Base-by-base conservation (phyloP, 129 eudicot genomes). In the Deinandra increscens region DNA sequence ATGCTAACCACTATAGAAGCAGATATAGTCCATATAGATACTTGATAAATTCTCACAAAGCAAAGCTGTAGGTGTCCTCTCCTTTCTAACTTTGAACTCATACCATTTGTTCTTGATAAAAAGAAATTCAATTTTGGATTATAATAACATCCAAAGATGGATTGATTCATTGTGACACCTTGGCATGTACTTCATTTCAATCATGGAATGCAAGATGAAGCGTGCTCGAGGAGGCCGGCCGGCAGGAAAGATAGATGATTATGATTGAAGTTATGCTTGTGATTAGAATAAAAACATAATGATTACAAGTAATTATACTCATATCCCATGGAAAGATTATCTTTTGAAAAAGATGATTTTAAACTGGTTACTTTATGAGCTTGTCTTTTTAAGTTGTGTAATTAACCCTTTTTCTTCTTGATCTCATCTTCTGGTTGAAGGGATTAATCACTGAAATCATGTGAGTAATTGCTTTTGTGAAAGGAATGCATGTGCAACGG, bases 1-100 rank as follows among this genome's bases (percentile, higher is more conserved):
- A 79, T 85, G 91, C 84, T 74, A 63, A 71, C 89, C 96, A 88
- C 85, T 80, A 74, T 67, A 48, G 84, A 62, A 76, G 78, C 88
- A 84, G 54, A 54, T 14, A 68, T n/a, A n/a, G n/a, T n/a, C n/a
- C n/a, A n/a, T n/a, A n/a, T 69, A 60, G 68, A 70, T 60, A 53
- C 59, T 33, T 39, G 42, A 43, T 31, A 56, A 78, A 78, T 68
- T 73, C 59, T 42, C 50, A 73, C 54, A 54, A 76, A 68, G 68
- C 36, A 65, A 48, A 75, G 69, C 81, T 56, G 60, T 15, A 76
- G 86, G 85, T 54, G 38, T 10, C 89, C 87, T 82, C 82, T 71
- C 56, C 74, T 71, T 88, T 66, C 44, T 69, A 23, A 64, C 89
- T 83, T 85, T 82, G 80, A 83, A 66, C 60, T 76, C 73, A 59